Percentiles rank a stretch among this genome's conserved stretches.
Conservation (phyloP, 2,329 filamentous ascomycete species). For the Ophiostoma triangulosporum region DNA sequence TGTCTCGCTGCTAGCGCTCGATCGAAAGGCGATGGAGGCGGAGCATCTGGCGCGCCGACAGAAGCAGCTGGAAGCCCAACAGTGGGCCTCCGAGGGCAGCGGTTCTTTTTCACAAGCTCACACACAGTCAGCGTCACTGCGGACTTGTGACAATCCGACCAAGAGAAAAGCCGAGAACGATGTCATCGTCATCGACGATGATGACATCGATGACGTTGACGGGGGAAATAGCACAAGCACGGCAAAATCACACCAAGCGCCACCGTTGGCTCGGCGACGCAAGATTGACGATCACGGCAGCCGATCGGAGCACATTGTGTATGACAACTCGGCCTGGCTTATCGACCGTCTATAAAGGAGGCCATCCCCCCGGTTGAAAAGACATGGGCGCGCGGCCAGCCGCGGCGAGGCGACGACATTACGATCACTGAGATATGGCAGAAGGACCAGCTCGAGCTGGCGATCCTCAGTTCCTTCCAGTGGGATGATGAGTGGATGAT, state of each 20-base stretch:
- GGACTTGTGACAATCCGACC: neutral
- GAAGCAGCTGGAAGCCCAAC: constrained; percentile 30
- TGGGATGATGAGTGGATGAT: constrained; percentile 75
- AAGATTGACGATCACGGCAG: neutral
- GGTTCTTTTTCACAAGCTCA: too few species aligned
- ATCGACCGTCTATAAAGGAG: constrained; percentile 28
- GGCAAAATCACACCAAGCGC: neutral
- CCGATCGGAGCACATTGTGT: neutral
- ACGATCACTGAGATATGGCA: constrained; percentile 80
- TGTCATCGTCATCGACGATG: constrained; percentile 6
- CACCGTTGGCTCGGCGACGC: neutral
- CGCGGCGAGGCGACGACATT: constrained; percentile 56
- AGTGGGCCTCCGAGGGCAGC: neutral
- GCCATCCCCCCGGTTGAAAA: constrained; percentile 59
- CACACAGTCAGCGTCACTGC: neutral
- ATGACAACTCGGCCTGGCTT: neutral
- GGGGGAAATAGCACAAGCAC: neutral
- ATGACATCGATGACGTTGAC: neutral
- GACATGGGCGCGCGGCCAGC: constrained; percentile 58
- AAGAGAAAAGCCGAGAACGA: constrained; percentile 7
- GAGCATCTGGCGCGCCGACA: constrained; percentile 60
- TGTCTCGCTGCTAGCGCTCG: constrained; percentile 35
- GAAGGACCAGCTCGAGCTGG: constrained; percentile 55
- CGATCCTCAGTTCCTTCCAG: constrained; percentile 74
- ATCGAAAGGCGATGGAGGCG: constrained; percentile 74